A percentile compares a stretch with the other conserved stretches of the same genome.
phyloP scores from a whole-genome alignment of 371 early-diverging fungal species.

The Syncephalis fuscata region DNA sequence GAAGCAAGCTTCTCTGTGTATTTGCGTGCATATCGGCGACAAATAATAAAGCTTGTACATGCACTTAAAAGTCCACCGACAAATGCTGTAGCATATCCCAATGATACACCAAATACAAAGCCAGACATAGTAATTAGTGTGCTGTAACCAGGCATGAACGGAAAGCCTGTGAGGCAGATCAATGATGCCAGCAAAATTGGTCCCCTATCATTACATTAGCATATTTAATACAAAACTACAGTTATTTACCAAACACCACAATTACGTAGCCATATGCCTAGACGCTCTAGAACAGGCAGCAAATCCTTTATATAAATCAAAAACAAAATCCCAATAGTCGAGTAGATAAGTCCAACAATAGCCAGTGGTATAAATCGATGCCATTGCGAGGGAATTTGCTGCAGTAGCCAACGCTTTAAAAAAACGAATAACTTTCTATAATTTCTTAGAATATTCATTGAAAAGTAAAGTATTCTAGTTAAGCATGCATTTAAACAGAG shows the following conservation, averaged over 20 bases:
- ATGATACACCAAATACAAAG: constrained; percentile 15
- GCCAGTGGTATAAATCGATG: no score
- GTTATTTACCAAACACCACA: background rate
- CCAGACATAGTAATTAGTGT: constrained; percentile 10
- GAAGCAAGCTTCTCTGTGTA: constrained; percentile 11
- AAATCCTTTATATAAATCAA: background rate
- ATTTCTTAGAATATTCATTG: no score
- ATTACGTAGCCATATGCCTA: background rate
- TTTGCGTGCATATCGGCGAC: constrained; percentile 8
- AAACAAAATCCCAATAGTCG: background rate
- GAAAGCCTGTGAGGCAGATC: constrained; percentile 7
- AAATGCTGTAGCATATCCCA: constrained; percentile 16
- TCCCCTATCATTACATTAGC: constrained; percentile 1
- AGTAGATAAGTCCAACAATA: no score
- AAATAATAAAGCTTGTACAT: constrained; percentile 12
- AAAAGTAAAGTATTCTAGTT: no score
- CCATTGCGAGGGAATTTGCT: no score
- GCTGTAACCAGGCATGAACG: constrained; percentile 9
- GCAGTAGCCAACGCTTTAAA: no score
- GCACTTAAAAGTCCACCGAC: constrained; percentile 14
- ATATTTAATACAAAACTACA: no score
- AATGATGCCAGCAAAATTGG: constrained; percentile 3
- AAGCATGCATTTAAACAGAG: no score
- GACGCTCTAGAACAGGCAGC: background rate
- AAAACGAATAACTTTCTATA: no score